Percentiles rank a stretch among this genome's conserved stretches.
phyloP scores from a whole-genome alignment of 2,329 filamentous ascomycete genomes.

The Thyridium curvatum region DNA sequence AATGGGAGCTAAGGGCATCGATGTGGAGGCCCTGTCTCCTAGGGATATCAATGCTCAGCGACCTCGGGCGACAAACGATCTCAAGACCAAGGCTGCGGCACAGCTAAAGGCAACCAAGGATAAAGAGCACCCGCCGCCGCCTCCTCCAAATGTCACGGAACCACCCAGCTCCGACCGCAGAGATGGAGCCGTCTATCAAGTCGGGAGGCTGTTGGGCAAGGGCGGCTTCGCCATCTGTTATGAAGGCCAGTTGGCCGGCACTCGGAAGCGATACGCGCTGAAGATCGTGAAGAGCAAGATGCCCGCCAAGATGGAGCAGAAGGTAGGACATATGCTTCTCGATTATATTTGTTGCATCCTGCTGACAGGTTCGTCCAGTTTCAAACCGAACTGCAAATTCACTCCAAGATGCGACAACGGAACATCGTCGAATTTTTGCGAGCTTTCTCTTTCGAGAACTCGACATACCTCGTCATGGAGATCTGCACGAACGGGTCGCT shows the following conservation, averaged over 20 bases:
- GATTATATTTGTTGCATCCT: neutral
- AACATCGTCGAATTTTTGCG: constrained; percentile 95
- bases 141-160: constrained; percentile 53
- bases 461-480: constrained; percentile 91
- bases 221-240: constrained; percentile 81
- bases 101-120: constrained; percentile 53
- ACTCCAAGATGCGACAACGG: constrained; percentile 93
- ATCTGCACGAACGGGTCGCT: constrained; percentile 92
- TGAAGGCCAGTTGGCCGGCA: constrained; percentile 59
- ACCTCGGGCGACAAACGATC: constrained; percentile 37
- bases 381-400: constrained; percentile 87
- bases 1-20: constrained; percentile 43
- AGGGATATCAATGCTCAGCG: constrained; percentile 58
- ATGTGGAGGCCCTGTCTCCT: constrained; percentile 59
- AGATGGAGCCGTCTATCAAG: constrained; percentile 66
- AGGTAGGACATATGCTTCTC: constrained; percentile 41
- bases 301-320: constrained; percentile 78
- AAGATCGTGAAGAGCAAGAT: constrained; percentile 82
- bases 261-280: constrained; percentile 63
- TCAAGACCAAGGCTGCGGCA: constrained; percentile 45
- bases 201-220: constrained; percentile 69
- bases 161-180: constrained; percentile 63
- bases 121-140: constrained; percentile 61
- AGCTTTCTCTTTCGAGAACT: constrained; percentile 83
- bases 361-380: constrained; percentile 45